Conservation (phyloP, 305 asterid species). For the Caryopteris hybrid region DNA sequence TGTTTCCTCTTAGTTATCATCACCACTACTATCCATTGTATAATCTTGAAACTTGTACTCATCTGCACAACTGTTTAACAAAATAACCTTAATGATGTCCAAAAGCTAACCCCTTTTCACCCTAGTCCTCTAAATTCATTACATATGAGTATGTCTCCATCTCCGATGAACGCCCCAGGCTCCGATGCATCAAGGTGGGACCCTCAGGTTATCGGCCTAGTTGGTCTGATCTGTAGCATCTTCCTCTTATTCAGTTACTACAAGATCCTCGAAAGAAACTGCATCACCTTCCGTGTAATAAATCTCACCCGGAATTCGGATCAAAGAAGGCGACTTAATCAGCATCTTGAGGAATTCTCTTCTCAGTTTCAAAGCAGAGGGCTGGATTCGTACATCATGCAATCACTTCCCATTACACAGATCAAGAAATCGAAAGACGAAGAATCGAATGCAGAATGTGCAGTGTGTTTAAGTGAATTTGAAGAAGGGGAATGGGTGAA, state of each 20-base stretch:
- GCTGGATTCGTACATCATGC: conserved; percentile 39
- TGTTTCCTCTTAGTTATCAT: conserved; percentile 16
- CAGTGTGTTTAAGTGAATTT: conserved; percentile 56
- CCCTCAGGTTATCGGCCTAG: conserved; percentile 41
- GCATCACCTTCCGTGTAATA: conserved; percentile 17
- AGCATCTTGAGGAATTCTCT: conserved; percentile 42
- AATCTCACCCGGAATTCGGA: conserved; percentile 19
- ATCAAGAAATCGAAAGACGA: conserved; percentile 26
- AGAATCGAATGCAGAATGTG: conserved; percentile 33
- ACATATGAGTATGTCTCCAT: conserved; percentile 25
- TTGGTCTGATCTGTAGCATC: conserved; percentile 42
- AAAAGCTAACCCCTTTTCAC: background rate
- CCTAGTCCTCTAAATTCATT: background rate
- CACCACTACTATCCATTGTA: background rate
- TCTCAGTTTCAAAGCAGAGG: conserved; percentile 47
- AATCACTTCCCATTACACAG: conserved; percentile 51
- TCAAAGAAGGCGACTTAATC: conserved; percentile 37
- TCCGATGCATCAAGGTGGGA: conserved; percentile 39
- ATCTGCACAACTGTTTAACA: background rate
- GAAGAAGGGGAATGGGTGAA: conserved; percentile 55
- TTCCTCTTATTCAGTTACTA: conserved; percentile 40
- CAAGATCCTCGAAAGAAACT: conserved; percentile 37
- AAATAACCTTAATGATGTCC: background rate
- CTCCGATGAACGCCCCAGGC: conserved; percentile 27
- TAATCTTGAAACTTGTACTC: background rate